Evolutionary conservation across 2,329 filamentous ascomycete genomes (phyloP), one percentile per base, ranked within the genome.

Genomic region (Penicillium sclerotiorum): DNA sequence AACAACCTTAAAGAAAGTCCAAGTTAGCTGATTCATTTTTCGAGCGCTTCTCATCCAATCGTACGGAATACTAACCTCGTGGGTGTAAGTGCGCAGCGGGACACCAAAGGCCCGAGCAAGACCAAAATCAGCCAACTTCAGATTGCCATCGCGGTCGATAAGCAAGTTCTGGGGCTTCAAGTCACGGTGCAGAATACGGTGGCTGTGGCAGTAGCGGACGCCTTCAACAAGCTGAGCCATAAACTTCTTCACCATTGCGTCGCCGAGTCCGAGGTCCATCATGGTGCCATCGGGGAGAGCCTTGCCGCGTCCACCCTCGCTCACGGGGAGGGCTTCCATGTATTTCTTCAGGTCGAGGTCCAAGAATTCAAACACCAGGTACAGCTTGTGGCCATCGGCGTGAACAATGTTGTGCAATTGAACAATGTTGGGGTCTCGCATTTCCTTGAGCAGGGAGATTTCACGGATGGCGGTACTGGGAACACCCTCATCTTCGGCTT

Each of bases 321-420:
- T 87, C 50, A 93, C 85, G 4, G 90, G 90, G 36, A 95, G 81
- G 6, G 90, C 83, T 73, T 96, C 91, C 90, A 96, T 96, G 74
- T 95, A 96, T 73, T 95, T 95, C 78, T 96, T 96, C 62, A 96
- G 78, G 65, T 96, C 91, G 50, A 93, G 80, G 66, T 95, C 91
- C 60, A 96, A 86, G 73, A 89, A 96, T 71, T 96, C 91, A 58
- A 92, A 89, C 61, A 96, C 91, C 40, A 96, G 87, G 73, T 95
- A 96, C 43, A 96, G 84, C 77, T 96, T 96, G 77, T 95, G 90
- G 49, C 91, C 90, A 69, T 96, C 92, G 66, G 91, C 90, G 72
- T 96, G 91, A 45, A 96, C 90, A 59, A 96, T 96, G 77, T 96
- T 95, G 67, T 92, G 75, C 36, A 96, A 83, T 57, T 85, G 84